phyloP scores from a whole-genome alignment of 805 yeast species.

The Candida takata region DNA sequence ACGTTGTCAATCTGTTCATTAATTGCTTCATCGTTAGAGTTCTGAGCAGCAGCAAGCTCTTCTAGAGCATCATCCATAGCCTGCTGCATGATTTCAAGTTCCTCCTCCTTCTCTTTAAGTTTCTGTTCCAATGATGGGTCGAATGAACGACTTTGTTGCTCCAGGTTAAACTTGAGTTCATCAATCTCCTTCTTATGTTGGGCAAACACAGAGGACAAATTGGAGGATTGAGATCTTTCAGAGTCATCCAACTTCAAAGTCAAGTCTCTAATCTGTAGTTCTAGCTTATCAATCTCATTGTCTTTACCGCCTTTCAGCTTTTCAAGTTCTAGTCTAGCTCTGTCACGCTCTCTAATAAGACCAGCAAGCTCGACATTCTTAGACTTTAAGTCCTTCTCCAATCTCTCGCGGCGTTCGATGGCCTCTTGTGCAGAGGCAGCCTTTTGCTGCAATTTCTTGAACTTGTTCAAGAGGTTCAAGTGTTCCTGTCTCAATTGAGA shows the following conservation, averaged over 20 bases:
- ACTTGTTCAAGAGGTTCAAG: constrained; percentile 65
- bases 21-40: constrained; percentile 43
- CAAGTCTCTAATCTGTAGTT: constrained; percentile 55
- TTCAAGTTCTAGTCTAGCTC: constrained; percentile 79
- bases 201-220: constrained; percentile 49
- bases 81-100: constrained; percentile 71
- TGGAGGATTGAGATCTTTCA: constrained; percentile 58
- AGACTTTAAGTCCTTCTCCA: constrained; percentile 76
- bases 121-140: constrained; percentile 33
- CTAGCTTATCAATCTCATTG: constrained; percentile 57
- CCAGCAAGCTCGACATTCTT: constrained; percentile 87
- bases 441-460: constrained; percentile 76
- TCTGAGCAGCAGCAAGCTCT: constrained; percentile 46
- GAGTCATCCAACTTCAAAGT: constrained; percentile 50
- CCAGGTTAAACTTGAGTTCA: constrained; percentile 35
- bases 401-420: constrained; percentile 69
- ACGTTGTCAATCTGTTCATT: constrained; percentile 55
- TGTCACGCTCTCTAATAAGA: constrained; percentile 80
- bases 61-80: constrained; percentile 66
- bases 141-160: constrained; percentile 17
- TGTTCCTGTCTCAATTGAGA: constrained; percentile 92
- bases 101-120: constrained; percentile 65
- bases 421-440: constrained; percentile 90
- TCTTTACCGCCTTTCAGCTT: constrained; percentile 57
- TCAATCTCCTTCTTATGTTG: constrained; percentile 61